Conservation (phyloP, 2,329 filamentous ascomycete species). For the Xylaria sp. region DNA sequence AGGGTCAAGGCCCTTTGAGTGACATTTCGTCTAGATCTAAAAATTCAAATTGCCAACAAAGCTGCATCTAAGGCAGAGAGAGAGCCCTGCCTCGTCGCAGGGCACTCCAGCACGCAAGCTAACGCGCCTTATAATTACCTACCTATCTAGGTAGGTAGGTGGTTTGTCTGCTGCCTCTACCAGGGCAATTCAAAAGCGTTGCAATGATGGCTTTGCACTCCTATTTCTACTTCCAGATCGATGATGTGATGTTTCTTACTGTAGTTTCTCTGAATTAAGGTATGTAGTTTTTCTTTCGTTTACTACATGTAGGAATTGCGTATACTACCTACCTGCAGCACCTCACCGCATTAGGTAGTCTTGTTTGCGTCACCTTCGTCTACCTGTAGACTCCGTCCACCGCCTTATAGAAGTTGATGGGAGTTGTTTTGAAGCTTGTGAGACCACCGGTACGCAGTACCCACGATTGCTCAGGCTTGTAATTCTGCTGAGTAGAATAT, state of each 20-base stretch:
- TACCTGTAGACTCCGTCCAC: neutral
- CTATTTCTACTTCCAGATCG: too few species aligned
- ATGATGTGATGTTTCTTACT: too few species aligned
- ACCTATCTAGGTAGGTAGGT: too few species aligned
- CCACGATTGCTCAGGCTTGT: neutral
- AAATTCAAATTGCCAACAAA: neutral
- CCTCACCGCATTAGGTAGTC: neutral
- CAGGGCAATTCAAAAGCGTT: neutral
- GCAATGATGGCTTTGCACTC: neutral
- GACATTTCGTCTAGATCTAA: neutral
- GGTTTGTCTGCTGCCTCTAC: too few species aligned
- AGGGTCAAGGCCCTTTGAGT: neutral
- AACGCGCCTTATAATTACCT: neutral
- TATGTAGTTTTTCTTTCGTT: too few species aligned
- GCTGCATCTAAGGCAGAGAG: neutral
- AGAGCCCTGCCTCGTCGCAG: neutral
- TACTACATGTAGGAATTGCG: too few species aligned
- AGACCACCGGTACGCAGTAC: neutral
- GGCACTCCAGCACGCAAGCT: neutral
- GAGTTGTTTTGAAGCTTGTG: slow-evolving; percentile 1
- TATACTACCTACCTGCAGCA: neutral
- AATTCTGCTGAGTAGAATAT: neutral
- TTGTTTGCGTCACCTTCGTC: neutral
- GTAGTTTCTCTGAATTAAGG: too few species aligned
- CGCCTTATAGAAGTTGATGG: neutral